phyloP scores from a whole-genome alignment of 2,329 filamentous ascomycete genomes.

The Chaetomiaceae sp. region DNA sequence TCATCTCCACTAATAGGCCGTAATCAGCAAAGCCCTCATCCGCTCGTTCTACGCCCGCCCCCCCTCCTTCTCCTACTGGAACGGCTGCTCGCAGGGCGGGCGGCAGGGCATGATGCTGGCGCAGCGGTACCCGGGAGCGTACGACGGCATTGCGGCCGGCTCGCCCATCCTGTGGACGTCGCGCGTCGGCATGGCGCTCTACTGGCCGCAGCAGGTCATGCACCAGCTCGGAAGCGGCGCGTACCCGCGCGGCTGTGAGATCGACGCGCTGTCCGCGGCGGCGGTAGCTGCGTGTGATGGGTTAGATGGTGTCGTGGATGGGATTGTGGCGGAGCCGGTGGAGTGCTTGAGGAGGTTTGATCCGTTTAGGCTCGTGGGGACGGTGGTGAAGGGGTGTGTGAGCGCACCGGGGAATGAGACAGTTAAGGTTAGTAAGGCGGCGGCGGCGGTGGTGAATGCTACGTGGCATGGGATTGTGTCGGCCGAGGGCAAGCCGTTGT shows the following conservation, averaged over 20 bases:
- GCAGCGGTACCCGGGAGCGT: conserved; percentile 46
- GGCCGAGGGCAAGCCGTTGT: conserved; percentile 10
- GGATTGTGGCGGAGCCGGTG: conserved; percentile 35
- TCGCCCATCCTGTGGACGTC: conserved; percentile 34
- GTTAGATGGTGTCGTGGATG: conserved; percentile 39
- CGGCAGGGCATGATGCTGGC: conserved; percentile 47
- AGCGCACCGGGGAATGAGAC: conserved; percentile 2
- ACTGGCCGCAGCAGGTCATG: conserved; percentile 32
- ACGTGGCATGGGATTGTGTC: conserved; percentile 11
- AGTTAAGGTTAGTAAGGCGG: conserved; percentile 4
- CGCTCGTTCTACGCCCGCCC: conserved; percentile 41
- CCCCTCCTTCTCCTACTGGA: conserved; percentile 45
- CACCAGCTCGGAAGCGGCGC: conserved; percentile 18
- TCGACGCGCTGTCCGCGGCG: conserved; percentile 30
- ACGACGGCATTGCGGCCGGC: conserved; percentile 47
- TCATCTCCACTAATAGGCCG: conserved; percentile 3
- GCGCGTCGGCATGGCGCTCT: conserved; percentile 27
- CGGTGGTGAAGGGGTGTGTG: conserved; percentile 22
- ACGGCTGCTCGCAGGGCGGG: conserved; percentile 50
- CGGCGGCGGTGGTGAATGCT: conserved; percentile 10
- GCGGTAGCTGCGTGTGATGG: conserved; percentile 40
- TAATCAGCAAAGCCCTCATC: conserved; percentile 43
- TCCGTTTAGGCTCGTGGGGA: conserved; percentile 24
- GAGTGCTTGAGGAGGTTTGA: conserved; percentile 30
- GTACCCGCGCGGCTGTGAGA: conserved; percentile 34